These are phyloP conservation scores for Colletotrichum sp. DNA, from an alignment of 2,329 filamentous ascomycete genomes.

Conservation along the genomic window DNA sequence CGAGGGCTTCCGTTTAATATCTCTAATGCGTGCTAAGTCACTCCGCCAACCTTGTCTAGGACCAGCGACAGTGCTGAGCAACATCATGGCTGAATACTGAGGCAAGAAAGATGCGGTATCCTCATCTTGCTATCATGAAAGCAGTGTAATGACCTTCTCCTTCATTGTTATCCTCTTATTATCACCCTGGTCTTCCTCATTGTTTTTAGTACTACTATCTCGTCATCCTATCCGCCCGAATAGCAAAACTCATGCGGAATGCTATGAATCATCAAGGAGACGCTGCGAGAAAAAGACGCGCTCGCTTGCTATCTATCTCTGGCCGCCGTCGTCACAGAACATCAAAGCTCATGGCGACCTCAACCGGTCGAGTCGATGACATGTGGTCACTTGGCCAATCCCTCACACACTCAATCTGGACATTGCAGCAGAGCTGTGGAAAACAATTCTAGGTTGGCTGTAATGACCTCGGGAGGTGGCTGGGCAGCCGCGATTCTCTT, in stretches of 20 bases:
- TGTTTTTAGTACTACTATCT: background rate
- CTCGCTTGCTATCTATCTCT: background rate
- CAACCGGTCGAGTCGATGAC: background rate
- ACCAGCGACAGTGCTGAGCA: background rate
- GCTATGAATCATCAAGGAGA: background rate
- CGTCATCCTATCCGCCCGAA: background rate
- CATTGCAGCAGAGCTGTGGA: background rate
- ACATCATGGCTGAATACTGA: background rate
- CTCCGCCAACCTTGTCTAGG: background rate
- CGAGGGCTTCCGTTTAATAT: background rate
- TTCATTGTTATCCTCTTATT: background rate
- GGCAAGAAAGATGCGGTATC: background rate
- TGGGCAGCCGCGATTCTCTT: background rate
- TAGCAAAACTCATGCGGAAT: background rate
- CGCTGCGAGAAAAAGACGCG: background rate
- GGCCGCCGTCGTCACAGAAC: background rate
- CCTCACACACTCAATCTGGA: background rate
- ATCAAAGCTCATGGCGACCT: background rate
- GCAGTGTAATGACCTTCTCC: background rate
- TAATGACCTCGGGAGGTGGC: background rate
- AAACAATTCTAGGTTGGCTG: background rate
- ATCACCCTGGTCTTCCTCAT: too few relatives aligned
- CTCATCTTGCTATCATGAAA: background rate
- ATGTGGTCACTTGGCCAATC: background rate
- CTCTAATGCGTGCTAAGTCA: background rate